Evolutionary conservation across 331 rosid genomes (phyloP).

Genomic region (Dryas integrifolia): DNA sequence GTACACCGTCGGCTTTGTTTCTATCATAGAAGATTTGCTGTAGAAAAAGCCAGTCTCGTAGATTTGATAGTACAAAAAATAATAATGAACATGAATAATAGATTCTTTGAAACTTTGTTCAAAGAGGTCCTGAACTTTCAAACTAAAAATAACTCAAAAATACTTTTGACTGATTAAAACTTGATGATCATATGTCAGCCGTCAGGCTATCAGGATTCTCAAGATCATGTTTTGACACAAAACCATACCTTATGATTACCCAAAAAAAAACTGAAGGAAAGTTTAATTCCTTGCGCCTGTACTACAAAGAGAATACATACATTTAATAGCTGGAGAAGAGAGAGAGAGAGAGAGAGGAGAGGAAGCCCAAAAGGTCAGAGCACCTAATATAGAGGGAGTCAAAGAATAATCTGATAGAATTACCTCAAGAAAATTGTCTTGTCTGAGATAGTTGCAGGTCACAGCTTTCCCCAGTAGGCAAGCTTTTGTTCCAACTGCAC

Average conservation of each 20-base stretch:
- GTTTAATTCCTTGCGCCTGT: no score
- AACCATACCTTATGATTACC: no score
- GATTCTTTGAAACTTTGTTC: no score
- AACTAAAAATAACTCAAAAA: background rate
- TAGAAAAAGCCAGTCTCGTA: background rate
- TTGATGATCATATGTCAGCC: background rate
- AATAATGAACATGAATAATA: no score
- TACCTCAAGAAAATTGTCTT: constrained; percentile 92
- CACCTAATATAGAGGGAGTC: background rate
- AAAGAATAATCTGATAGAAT: background rate
- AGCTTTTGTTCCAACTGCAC: constrained; percentile 98
- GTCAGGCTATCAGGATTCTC: background rate
- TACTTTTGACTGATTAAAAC: background rate
- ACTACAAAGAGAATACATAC: no score
- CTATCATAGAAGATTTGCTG: background rate
- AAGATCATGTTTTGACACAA: background rate
- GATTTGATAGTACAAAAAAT: no score
- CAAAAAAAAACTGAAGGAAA: no score
- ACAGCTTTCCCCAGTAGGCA: constrained; percentile 96
- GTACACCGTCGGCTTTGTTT: background rate
- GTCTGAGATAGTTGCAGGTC: constrained; percentile 83
- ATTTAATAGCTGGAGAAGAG: no score
- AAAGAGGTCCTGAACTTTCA: background rate
- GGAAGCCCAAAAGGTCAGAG: no score
- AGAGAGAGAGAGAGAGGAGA: no score